Conservation (phyloP, 345 rosid species). For the Anacardium occidentale region DNA sequence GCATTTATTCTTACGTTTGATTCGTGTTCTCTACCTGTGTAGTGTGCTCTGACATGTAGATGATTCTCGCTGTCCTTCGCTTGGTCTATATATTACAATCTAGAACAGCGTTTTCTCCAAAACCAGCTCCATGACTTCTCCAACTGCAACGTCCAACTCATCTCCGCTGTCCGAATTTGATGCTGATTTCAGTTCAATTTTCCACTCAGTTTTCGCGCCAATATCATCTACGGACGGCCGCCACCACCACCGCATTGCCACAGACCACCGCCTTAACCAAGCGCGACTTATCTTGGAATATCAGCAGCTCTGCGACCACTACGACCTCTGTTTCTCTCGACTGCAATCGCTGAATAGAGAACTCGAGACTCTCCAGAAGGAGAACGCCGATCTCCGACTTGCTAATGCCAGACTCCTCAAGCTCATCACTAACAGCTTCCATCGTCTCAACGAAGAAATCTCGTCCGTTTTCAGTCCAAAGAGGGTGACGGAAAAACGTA, state of each 20-base stretch:
- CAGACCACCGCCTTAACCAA: conserved; percentile 66
- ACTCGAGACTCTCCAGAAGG: conserved; percentile 55
- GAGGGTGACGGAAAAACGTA: conserved; percentile 32
- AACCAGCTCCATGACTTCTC: conserved; percentile 18
- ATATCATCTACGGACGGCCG: conserved; percentile 41
- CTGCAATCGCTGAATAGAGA: conserved; percentile 51
- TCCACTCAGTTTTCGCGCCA: conserved; percentile 68
- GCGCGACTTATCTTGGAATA: conserved; percentile 69
- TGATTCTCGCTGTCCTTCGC: background rate
- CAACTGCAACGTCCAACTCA: conserved; percentile 21
- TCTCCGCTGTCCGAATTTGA: conserved; percentile 36
- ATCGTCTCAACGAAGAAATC: conserved; percentile 24
- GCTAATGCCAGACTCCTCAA: conserved; percentile 60
- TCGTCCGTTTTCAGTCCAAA: conserved; percentile 37
- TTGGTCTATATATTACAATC: background rate
- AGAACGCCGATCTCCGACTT: conserved; percentile 57
- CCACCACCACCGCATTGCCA: conserved; percentile 31
- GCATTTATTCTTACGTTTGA: background rate
- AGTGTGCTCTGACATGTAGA: background rate
- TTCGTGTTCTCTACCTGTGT: background rate
- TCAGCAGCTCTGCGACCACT: conserved; percentile 61
- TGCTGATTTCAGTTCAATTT: conserved; percentile 50
- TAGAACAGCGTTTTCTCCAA: background rate
- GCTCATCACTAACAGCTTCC: conserved; percentile 42
- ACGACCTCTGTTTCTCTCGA: conserved; percentile 60